Conservation (phyloP, 495 filamentous ascomycete genomes). For the Chaetomium fimeti region DNA sequence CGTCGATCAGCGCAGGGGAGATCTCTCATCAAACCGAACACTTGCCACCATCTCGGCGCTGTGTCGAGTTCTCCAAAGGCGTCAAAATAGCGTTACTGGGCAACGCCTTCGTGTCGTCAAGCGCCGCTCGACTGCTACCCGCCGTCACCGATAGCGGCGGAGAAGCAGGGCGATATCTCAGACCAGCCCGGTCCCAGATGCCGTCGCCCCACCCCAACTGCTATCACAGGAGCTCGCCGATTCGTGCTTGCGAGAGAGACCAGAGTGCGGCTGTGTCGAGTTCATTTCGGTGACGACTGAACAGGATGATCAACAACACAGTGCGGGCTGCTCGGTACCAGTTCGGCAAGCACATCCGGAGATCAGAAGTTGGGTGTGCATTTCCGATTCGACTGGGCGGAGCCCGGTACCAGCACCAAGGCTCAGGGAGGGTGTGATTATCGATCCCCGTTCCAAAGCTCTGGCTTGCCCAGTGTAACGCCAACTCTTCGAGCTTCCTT, state of each 20-base stretch:
- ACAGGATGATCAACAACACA: neutral
- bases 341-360: neutral
- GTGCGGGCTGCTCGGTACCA: neutral
- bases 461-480: conserved; percentile 17
- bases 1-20: conserved; percentile 33
- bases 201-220: neutral
- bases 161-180: neutral
- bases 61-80: neutral
- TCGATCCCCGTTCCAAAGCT: conserved; percentile 21
- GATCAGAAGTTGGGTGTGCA: conserved; percentile 3
- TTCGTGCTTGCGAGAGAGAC: neutral
- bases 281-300: neutral
- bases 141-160: neutral
- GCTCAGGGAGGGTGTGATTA: conserved; percentile 19
- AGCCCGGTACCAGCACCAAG: neutral
- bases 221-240: neutral
- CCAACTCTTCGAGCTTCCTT: conserved; percentile 22
- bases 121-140: neutral
- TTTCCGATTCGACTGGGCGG: neutral
- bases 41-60: neutral
- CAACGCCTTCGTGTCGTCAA: neutral
- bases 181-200: conserved; percentile 5
- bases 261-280: neutral
- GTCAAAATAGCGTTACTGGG: too few species aligned
- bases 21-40: conserved; percentile 22